phyloP scores from a whole-genome alignment of 2,329 filamentous ascomycete genomes.

The Colletotrichum eremochloae region DNA sequence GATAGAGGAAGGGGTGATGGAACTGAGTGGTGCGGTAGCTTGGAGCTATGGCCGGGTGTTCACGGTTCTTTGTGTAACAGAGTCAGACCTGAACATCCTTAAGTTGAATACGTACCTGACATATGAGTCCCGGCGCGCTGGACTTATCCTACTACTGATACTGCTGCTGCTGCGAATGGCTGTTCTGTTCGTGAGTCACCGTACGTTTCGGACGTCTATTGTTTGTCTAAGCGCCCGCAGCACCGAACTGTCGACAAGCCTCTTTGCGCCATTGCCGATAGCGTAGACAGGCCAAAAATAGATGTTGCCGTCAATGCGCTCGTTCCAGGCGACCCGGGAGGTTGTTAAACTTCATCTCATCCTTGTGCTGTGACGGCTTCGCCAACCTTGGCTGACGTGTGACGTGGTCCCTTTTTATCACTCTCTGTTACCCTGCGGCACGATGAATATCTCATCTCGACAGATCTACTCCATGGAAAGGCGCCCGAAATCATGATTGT shows the following conservation, averaged over 20 bases:
- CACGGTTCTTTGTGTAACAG: neutral
- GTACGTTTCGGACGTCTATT: neutral
- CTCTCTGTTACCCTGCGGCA: neutral
- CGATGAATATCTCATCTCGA: neutral
- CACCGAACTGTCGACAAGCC: neutral
- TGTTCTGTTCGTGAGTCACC: neutral
- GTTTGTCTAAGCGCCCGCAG: neutral
- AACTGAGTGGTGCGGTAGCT: neutral
- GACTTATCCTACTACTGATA: neutral
- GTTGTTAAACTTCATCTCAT: neutral
- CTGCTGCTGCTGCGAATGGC: neutral
- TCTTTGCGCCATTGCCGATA: neutral
- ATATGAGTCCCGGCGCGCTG: neutral
- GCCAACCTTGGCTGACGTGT: neutral
- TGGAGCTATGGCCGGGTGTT: constrained; percentile 12
- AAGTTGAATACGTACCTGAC: neutral
- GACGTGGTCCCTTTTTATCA: neutral
- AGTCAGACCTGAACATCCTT: neutral
- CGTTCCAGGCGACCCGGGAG: neutral
- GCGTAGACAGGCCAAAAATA: neutral
- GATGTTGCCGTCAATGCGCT: neutral
- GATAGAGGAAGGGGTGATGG: constrained; percentile 25
- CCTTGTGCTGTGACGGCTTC: neutral
- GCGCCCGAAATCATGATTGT: neutral
- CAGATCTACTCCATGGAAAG: neutral